phyloP scores from a whole-genome alignment of 2,329 filamentous ascomycete genomes.

The Penicillium crustosum region DNA sequence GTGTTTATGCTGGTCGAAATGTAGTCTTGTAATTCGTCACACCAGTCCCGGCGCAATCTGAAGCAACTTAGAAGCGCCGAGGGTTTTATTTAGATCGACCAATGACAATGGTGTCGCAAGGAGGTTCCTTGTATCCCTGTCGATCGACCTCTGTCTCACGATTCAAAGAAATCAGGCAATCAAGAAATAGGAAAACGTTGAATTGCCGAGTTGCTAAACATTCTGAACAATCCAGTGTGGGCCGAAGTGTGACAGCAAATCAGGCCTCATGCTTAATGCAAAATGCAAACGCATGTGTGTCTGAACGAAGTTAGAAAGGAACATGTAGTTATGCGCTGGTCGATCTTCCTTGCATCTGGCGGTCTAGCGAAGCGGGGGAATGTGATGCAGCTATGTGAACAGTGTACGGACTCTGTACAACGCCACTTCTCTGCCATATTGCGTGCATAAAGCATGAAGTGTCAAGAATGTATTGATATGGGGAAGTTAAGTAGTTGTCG shows the following conservation, averaged over 20 bases:
- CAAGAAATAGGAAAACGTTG: neutral
- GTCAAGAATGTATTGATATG: slow-evolving; percentile 1
- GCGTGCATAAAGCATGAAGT: slow-evolving; percentile 1
- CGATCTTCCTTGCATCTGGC: slow-evolving; percentile 29
- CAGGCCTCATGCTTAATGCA: slow-evolving; percentile 12
- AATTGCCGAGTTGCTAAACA: slow-evolving; percentile 4
- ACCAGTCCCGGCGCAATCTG: slow-evolving; percentile 14
- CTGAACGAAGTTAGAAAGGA: slow-evolving; percentile 12
- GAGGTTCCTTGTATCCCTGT: slow-evolving; percentile 21
- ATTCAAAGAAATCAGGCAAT: neutral
- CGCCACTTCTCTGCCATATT: neutral
- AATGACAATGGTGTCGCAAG: slow-evolving; percentile 19
- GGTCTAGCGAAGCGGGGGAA: slow-evolving; percentile 19
- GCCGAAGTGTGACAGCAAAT: slow-evolving; percentile 15
- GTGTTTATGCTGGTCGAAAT: slow-evolving; percentile 11
- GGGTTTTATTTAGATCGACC: slow-evolving; percentile 27
- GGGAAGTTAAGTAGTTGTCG: neutral
- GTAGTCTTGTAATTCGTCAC: slow-evolving; percentile 22
- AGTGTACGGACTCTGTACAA: neutral
- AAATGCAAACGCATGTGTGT: slow-evolving; percentile 14
- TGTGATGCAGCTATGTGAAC: slow-evolving; percentile 3
- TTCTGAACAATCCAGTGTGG: slow-evolving; percentile 15
- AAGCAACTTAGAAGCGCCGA: slow-evolving; percentile 30
- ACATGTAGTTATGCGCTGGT: slow-evolving; percentile 19
- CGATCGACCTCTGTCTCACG: slow-evolving; percentile 12